Percentiles rank a stretch among this genome's conserved stretches.
phyloP scores from a whole-genome alignment of 1,139 yeast genomes.

The Geotrichum histeridarum region DNA sequence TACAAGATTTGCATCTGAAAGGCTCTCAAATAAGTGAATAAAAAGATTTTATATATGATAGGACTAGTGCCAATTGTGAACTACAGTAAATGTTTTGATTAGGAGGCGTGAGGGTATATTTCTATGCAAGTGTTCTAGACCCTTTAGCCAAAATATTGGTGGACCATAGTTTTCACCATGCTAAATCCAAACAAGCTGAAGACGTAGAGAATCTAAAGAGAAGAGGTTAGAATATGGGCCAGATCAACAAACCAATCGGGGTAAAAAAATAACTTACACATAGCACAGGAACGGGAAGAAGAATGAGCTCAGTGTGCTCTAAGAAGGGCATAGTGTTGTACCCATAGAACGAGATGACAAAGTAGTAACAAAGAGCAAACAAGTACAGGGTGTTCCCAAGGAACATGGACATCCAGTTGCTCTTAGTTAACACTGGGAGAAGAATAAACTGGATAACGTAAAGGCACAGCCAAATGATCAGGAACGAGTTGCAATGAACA shows the following conservation, averaged over 20 bases:
- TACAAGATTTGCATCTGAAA: no score
- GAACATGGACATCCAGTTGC: constrained; percentile 59
- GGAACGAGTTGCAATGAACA: constrained; percentile 83
- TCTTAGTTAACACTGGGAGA: constrained; percentile 62
- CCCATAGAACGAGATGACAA: constrained; percentile 78
- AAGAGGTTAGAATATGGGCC: neutral
- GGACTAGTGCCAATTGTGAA: no score
- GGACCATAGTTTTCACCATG: constrained; percentile 64
- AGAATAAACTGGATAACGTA: constrained; percentile 73
- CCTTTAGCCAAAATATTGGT: constrained; percentile 50
- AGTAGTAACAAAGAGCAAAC: constrained; percentile 67
- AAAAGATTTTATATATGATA: no score
- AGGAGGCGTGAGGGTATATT: neutral
- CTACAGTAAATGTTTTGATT: neutral
- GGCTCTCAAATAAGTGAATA: no score
- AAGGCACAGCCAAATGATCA: constrained; percentile 71
- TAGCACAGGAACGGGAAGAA: constrained; percentile 56
- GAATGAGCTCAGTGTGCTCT: constrained; percentile 53
- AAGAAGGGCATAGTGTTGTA: constrained; percentile 79
- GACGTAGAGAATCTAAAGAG: constrained; percentile 27
- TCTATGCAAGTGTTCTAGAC: constrained; percentile 1
- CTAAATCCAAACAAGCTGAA: constrained; percentile 59
- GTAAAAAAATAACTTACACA: constrained; percentile 49
- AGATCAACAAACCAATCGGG: constrained; percentile 35
- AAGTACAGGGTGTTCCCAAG: constrained; percentile 77